Conservation (phyloP, 148 eudicot genomes). For the Dianthus caryophyllus region DNA sequence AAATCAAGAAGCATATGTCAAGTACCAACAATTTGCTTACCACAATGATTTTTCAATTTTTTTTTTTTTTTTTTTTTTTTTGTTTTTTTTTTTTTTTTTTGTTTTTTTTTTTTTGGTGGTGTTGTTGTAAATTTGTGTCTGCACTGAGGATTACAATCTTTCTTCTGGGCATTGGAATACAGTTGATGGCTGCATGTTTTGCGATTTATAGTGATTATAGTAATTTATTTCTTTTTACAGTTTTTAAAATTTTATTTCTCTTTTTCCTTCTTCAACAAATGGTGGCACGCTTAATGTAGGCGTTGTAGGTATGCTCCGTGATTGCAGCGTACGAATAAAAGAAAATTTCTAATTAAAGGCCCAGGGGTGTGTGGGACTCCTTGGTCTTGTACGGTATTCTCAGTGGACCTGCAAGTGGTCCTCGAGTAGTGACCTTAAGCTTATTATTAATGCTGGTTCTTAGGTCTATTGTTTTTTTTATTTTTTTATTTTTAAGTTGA, state of each 20-base stretch:
- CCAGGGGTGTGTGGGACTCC: neutral
- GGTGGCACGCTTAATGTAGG: neutral
- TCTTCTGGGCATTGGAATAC: neutral
- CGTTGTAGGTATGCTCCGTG: neutral
- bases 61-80: too few species aligned
- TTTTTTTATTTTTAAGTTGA: neutral
- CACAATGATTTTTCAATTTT: too few species aligned
- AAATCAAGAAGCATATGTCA: too few species aligned
- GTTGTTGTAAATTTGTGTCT: too few species aligned
- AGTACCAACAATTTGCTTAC: too few species aligned
- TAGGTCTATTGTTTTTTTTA: neutral
- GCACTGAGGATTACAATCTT: too few species aligned
- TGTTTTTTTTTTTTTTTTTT: too few species aligned
- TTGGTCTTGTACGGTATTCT: slow-evolving; percentile 1
- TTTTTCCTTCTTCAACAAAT: too few species aligned
- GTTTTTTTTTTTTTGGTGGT: too few species aligned
- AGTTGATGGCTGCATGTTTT: neutral
- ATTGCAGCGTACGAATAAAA: neutral
- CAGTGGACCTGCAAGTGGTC: neutral
- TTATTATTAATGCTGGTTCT: neutral
- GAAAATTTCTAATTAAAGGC: too few species aligned
- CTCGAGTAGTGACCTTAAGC: neutral
- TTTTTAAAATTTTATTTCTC: too few species aligned
- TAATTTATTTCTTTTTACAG: too few species aligned
- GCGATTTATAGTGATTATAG: neutral